These are phyloP conservation scores for Austroboletus novae-zelandiae DNA, from an alignment of 1,284 basidiomycete species.

Conservation along the genomic window DNA sequence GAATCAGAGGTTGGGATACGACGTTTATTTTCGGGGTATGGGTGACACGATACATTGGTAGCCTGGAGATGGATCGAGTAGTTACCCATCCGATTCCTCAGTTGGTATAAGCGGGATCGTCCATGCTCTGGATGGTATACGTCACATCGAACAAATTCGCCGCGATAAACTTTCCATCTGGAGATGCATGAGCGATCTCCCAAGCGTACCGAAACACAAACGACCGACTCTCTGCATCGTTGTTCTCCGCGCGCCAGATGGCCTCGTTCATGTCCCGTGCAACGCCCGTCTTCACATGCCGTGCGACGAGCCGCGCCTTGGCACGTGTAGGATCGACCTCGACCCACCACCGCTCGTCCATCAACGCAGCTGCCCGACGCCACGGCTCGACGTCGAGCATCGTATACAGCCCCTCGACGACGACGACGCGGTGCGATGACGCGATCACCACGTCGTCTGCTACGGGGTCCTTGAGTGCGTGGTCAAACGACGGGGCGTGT, in stretches of 20 bases:
- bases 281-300: slow-evolving; percentile 78
- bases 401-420: too few species aligned
- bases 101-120: slow-evolving; percentile 13
- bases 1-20: too few species aligned
- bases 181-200: neutral
- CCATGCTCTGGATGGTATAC: slow-evolving; percentile 26
- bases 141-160: slow-evolving; percentile 22
- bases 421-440: slow-evolving; percentile 21
- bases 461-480: slow-evolving; percentile 64
- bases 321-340: slow-evolving; percentile 62
- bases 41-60: too few species aligned
- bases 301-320: slow-evolving; percentile 59
- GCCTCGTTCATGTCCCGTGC: slow-evolving; percentile 66
- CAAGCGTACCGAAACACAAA: neutral
- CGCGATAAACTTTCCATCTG: slow-evolving; percentile 24
- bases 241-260: slow-evolving; percentile 65
- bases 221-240: slow-evolving; percentile 73
- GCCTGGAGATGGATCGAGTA: too few species aligned
- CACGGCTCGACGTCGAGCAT: too few species aligned
- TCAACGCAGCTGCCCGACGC: slow-evolving; percentile 9
- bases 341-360: slow-evolving; percentile 83
- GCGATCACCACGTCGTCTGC: slow-evolving; percentile 42
- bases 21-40: too few species aligned
- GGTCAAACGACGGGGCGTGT: slow-evolving; percentile 74
- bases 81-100: too few species aligned